phyloP scores from a whole-genome alignment of 345 rosid species.

The Luvunga scandens region DNA sequence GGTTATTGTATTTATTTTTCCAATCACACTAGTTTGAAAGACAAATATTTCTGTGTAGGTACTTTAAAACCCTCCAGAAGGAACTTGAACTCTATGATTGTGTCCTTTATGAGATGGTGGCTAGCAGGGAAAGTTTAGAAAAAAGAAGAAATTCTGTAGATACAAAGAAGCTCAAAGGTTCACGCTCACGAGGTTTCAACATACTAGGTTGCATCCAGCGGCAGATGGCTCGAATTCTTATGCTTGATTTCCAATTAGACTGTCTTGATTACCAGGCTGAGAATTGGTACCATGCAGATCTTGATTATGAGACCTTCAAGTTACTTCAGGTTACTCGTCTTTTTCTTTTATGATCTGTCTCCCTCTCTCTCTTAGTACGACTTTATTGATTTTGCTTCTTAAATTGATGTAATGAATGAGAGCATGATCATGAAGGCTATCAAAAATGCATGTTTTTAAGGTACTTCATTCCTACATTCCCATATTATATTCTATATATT shows the following conservation, averaged over 20 bases:
- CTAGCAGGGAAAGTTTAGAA: constrained; percentile 71
- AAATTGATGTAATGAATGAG: background rate
- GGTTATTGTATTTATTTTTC: too few relatives aligned
- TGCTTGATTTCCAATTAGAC: constrained; percentile 87
- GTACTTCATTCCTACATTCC: too few relatives aligned
- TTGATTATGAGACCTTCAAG: constrained; percentile 52
- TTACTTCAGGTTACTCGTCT: constrained; percentile 70
- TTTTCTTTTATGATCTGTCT: background rate
- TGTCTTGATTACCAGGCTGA: constrained; percentile 54
- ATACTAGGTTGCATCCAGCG: constrained; percentile 77
- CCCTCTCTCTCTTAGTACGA: constrained; percentile 40
- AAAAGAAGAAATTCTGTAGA: constrained; percentile 50
- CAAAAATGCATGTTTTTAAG: background rate
- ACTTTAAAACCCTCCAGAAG: constrained; percentile 78
- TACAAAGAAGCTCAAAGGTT: constrained; percentile 47
- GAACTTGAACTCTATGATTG: constrained; percentile 79
- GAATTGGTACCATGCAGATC: too few relatives aligned
- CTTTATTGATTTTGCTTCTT: background rate
- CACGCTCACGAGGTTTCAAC: constrained; percentile 67
- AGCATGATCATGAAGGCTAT: background rate
- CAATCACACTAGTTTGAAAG: too few relatives aligned
- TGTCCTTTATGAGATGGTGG: constrained; percentile 89
- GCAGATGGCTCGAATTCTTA: constrained; percentile 72
- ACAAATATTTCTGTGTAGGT: constrained; percentile 36
- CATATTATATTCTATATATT: too few relatives aligned